Conservation (phyloP, 257 asterid species). For the Plectranthus barbatus region DNA sequence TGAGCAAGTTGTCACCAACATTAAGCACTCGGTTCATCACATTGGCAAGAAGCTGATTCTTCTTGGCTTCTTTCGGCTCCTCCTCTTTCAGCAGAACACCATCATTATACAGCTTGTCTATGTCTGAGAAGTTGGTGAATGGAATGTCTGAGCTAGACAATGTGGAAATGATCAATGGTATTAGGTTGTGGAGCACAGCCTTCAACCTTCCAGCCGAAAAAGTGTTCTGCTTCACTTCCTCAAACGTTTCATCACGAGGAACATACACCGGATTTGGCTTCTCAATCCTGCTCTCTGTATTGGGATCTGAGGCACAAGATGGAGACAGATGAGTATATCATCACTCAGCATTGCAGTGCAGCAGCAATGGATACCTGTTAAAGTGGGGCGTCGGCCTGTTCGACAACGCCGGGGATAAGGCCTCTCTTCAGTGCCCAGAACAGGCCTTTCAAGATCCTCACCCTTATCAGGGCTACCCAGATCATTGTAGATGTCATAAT, state of each 20-base stretch:
- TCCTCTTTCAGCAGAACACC: slow-evolving; percentile 45
- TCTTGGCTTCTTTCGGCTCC: slow-evolving; percentile 15
- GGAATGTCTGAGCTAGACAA: slow-evolving; percentile 69
- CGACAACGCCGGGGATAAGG: slow-evolving; percentile 95
- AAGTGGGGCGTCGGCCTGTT: slow-evolving; percentile 62
- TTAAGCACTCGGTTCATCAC: slow-evolving; percentile 35
- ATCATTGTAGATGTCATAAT: slow-evolving; percentile 76
- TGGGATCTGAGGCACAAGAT: slow-evolving; percentile 37
- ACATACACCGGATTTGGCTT: slow-evolving; percentile 83
- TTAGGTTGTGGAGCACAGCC: slow-evolving; percentile 71
- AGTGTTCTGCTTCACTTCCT: slow-evolving; percentile 71
- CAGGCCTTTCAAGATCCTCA: slow-evolving; percentile 51
- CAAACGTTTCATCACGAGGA: slow-evolving; percentile 86
- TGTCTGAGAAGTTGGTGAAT: slow-evolving; percentile 64
- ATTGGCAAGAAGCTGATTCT: slow-evolving; percentile 22
- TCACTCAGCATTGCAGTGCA: not conserved
- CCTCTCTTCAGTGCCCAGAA: slow-evolving; percentile 51
- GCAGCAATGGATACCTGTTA: slow-evolving; percentile 44
- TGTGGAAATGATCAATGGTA: slow-evolving; percentile 62
- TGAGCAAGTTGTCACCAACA: slow-evolving; percentile 59
- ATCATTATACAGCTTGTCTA: slow-evolving; percentile 61
- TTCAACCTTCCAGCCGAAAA: slow-evolving; percentile 80
- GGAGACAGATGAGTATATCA: not conserved
- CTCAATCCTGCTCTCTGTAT: slow-evolving; percentile 61
- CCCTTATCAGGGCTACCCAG: slow-evolving; percentile 79